Evolutionary conservation across 2,329 filamentous ascomycete genomes (phyloP).

Genomic region (Alternaria sp.): DNA sequence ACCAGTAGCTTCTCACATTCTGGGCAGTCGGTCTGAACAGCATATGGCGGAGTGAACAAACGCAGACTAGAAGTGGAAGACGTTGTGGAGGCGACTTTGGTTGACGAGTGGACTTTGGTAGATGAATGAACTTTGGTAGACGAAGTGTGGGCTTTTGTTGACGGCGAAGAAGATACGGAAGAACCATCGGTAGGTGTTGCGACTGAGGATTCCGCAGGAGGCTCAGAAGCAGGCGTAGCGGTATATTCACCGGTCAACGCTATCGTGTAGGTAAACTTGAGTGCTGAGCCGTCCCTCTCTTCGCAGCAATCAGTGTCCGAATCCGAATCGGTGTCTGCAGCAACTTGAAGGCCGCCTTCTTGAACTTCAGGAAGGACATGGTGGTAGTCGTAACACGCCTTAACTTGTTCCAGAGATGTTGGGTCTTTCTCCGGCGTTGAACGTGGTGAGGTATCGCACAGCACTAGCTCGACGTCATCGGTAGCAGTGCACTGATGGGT

Average conservation of each 20-base stretch:
- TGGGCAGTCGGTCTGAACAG: not conserved
- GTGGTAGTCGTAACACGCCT: slow-evolving; percentile 21
- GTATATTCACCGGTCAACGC: not conserved
- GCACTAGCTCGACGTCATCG: slow-evolving; percentile 37
- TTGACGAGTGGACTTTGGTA: not conserved
- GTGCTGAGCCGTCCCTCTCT: not conserved
- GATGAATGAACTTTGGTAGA: not conserved
- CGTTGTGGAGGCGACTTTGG: not conserved
- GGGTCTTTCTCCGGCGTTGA: slow-evolving; percentile 12
- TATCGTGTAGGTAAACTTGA: slow-evolving; percentile 1
- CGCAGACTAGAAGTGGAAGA: not conserved
- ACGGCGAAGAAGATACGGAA: not conserved
- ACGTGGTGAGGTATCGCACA: slow-evolving; percentile 30
- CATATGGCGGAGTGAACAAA: slow-evolving; percentile 1
- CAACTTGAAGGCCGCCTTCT: not conserved
- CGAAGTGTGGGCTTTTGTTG: not conserved
- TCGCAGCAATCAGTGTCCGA: not conserved
- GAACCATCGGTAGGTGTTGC: not conserved
- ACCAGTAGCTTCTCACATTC: not conserved
- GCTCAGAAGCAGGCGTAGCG: not conserved
- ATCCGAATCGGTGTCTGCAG: not conserved
- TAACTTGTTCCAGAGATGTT: slow-evolving; percentile 17
- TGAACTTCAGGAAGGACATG: not conserved
- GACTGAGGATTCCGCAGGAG: not conserved
- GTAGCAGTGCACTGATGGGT: slow-evolving; percentile 26